phyloP scores from a whole-genome alignment of 495 filamentous ascomycete species.

The Aspergillus sparsus region DNA sequence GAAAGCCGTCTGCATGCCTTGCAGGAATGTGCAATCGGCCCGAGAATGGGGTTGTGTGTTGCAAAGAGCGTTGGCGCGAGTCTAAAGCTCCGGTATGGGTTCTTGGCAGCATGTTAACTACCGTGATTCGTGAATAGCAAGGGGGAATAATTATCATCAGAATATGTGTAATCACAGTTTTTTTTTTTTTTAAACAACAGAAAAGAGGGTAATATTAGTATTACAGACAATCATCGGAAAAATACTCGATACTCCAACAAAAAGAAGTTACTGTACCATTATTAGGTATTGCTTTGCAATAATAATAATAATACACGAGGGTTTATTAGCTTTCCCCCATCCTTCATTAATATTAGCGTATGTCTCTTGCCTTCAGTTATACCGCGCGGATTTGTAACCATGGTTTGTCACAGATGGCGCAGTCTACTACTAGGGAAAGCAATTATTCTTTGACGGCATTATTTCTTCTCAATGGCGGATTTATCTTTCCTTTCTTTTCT shows the following conservation, averaged over 20 bases:
- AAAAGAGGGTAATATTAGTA: background rate
- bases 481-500: no score
- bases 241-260: constrained; percentile 9
- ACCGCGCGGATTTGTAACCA: constrained; percentile 19
- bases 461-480: no score
- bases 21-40: constrained; percentile 25
- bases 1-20: constrained; percentile 16
- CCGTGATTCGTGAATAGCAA: constrained; percentile 11
- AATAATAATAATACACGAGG: constrained; percentile 1
- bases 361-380: background rate
- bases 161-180: background rate
- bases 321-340: background rate
- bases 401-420: constrained; percentile 15
- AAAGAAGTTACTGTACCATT: background rate
- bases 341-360: constrained; percentile 2
- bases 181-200: no score
- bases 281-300: constrained; percentile 3
- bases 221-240: constrained; percentile 12
- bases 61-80: constrained; percentile 14
- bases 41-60: constrained; percentile 23
- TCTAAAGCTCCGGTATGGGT: constrained; percentile 18
- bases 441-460: background rate
- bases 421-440: background rate
- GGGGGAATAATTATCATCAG: background rate
- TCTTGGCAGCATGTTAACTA: constrained; percentile 11